Evolutionary conservation across 495 filamentous ascomycete species (phyloP).

Genomic region (Aspergillus diversus): DNA sequence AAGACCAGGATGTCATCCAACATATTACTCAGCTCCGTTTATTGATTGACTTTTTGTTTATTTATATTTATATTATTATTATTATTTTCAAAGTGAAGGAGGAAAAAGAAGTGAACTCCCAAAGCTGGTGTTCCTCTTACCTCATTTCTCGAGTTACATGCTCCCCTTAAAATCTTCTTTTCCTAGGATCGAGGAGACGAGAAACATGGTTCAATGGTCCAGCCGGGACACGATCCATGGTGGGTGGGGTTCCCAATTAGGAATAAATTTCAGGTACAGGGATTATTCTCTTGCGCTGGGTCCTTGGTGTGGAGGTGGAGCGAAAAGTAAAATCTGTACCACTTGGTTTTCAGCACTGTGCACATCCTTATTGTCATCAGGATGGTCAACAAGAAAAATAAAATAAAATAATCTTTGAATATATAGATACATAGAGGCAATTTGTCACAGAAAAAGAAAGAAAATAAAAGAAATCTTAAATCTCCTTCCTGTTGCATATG

Average conservation of each 20-base stretch:
- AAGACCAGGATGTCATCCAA: slow-evolving; percentile 6
- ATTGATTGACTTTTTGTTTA: no score
- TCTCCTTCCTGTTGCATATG: slow-evolving; percentile 7
- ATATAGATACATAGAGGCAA: neutral
- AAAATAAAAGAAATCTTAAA: neutral
- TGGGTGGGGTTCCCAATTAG: slow-evolving; percentile 1
- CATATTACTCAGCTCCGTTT: neutral
- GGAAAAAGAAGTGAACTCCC: neutral
- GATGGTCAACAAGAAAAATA: neutral
- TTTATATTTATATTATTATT: no score
- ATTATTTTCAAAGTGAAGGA: neutral
- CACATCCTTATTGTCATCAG: neutral
- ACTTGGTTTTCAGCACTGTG: neutral
- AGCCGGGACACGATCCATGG: slow-evolving; percentile 4
- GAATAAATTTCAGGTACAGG: slow-evolving; percentile 20
- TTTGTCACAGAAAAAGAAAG: neutral
- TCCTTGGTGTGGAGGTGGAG: slow-evolving; percentile 23
- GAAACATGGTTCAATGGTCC: slow-evolving; percentile 19
- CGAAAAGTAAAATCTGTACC: slow-evolving; percentile 12
- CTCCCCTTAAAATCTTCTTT: slow-evolving; percentile 5
- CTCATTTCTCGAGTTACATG: neutral
- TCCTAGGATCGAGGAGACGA: neutral
- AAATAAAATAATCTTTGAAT: slow-evolving; percentile 2
- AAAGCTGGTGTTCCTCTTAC: neutral
- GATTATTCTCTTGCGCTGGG: slow-evolving; percentile 18